Percentiles rank a stretch among this genome's conserved stretches.
These are phyloP conservation scores for Penicillium alfredii DNA, from an alignment of 495 filamentous ascomycete genomes.

Conservation along the genomic window DNA sequence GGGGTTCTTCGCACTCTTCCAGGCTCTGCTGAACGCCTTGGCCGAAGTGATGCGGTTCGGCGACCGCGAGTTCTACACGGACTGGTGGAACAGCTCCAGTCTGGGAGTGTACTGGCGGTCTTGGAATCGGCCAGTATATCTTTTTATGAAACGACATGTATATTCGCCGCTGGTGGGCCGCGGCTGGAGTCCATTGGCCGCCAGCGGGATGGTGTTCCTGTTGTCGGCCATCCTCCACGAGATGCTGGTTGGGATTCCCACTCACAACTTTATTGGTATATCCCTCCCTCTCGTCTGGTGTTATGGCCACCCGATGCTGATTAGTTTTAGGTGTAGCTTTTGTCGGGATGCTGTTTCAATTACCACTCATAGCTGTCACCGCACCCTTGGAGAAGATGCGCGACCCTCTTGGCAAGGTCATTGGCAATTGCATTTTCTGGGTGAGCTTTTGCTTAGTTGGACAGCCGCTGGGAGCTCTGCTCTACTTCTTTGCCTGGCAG, in stretches of 20 bases:
- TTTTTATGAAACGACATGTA: constrained; percentile 91
- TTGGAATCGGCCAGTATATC: constrained; percentile 96
- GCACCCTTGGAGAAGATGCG: constrained; percentile 70
- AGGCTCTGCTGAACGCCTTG: constrained; percentile 79
- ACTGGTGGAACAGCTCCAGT: constrained; percentile 94
- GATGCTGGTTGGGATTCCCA: constrained; percentile 87
- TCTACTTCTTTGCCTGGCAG: constrained; percentile 98
- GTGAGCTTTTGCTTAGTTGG: constrained; percentile 88
- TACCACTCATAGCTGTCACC: constrained; percentile 81
- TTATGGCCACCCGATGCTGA: constrained; percentile 12
- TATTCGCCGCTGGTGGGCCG: constrained; percentile 78
- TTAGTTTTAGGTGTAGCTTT: constrained; percentile 70
- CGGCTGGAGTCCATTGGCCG: constrained; percentile 61
- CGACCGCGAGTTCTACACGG: constrained; percentile 89
- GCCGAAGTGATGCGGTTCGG: constrained; percentile 87
- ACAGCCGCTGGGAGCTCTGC: constrained; percentile 79
- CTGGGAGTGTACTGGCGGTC: constrained; percentile 87
- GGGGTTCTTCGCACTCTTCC: constrained; percentile 94
- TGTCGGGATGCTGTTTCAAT: constrained; percentile 84
- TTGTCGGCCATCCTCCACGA: constrained; percentile 87
- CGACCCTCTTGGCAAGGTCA: constrained; percentile 61
- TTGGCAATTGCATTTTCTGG: constrained; percentile 95
- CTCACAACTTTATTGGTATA: constrained; percentile 86
- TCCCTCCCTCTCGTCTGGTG: background rate
- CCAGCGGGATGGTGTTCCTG: constrained; percentile 74